Percentiles rank a stretch among this genome's conserved stretches.
Evolutionary conservation across 495 filamentous ascomycete species (phyloP).

Genomic region (Astrothelium subdiscretum): DNA sequence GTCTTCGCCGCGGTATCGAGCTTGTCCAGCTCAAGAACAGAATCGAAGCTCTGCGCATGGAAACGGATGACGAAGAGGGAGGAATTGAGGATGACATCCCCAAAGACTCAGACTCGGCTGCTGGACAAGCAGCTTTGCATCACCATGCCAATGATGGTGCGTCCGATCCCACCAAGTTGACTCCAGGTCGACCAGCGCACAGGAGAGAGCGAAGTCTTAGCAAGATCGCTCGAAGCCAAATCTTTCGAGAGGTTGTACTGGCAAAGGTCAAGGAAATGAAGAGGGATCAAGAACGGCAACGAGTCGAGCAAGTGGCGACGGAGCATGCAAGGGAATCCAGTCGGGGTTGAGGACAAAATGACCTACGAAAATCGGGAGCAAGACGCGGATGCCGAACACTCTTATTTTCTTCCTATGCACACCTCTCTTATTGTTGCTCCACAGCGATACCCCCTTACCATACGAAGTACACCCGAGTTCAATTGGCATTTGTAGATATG

Average conservation of each 20-base stretch:
- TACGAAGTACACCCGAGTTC: not conserved
- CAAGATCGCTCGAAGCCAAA: slow-evolving; percentile 72
- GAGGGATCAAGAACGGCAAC: slow-evolving; percentile 47
- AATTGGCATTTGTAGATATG: not conserved
- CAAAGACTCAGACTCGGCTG: slow-evolving; percentile 38
- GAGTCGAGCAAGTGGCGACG: slow-evolving; percentile 23
- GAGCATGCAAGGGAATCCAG: not conserved
- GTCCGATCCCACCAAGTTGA: slow-evolving; percentile 5
- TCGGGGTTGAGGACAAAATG: not conserved
- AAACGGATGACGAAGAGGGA: slow-evolving; percentile 76
- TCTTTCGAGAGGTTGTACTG: slow-evolving; percentile 94
- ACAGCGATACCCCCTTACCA: not conserved
- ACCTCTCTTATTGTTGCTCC: not conserved
- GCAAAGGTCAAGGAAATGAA: slow-evolving; percentile 94
- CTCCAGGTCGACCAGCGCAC: slow-evolving; percentile 13
- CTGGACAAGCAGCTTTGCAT: slow-evolving; percentile 23
- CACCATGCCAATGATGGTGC: slow-evolving; percentile 11
- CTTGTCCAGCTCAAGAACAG: slow-evolving; percentile 94
- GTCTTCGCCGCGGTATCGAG: slow-evolving; percentile 87
- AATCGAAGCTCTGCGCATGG: slow-evolving; percentile 92
- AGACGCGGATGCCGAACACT: not conserved
- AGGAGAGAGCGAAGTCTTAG: slow-evolving; percentile 57
- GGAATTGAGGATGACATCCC: slow-evolving; percentile 51
- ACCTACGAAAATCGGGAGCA: not conserved
- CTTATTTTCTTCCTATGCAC: not conserved